A percentile compares a stretch with the other conserved stretches of the same genome.
Conservation (phyloP, 2,329 filamentous ascomycete species). For the Endocalyx cinctus region DNA sequence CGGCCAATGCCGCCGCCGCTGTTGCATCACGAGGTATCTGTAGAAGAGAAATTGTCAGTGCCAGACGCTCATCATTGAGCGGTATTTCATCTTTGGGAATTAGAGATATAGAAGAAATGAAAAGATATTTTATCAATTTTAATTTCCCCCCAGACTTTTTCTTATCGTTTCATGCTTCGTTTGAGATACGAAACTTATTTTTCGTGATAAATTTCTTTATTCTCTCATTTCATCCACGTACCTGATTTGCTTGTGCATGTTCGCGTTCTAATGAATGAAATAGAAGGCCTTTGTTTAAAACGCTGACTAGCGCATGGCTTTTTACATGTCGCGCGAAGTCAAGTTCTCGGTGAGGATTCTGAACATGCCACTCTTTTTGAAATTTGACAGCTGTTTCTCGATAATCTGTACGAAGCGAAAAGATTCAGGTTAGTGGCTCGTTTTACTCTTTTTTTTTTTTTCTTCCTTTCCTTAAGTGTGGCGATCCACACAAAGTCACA, state of each 20-base stretch:
- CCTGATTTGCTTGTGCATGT: slow-evolving; percentile 41
- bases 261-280: slow-evolving; percentile 58
- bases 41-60: slow-evolving; percentile 37
- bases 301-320: slow-evolving; percentile 58
- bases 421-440: too few relatives aligned
- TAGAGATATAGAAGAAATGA: not conserved
- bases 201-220: too few relatives aligned
- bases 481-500: too few relatives aligned
- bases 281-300: slow-evolving; percentile 59
- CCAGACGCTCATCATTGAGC: too few relatives aligned
- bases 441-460: too few relatives aligned
- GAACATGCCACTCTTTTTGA: slow-evolving; percentile 63
- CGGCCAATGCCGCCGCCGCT: slow-evolving; percentile 38
- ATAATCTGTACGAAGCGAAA: slow-evolving; percentile 61
- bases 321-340: slow-evolving; percentile 62
- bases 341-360: slow-evolving; percentile 58
- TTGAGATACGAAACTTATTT: not conserved
- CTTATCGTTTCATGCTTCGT: not conserved
- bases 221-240: slow-evolving; percentile 28
- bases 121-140: slow-evolving; percentile 1
- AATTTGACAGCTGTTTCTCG: slow-evolving; percentile 63
- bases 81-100: too few relatives aligned
- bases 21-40: slow-evolving; percentile 45
- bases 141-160: slow-evolving; percentile 2
- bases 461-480: too few relatives aligned